These are phyloP conservation scores for Diaporthe sp. DNA, from an alignment of 2,329 filamentous ascomycete genomes.

Conservation along the genomic window DNA sequence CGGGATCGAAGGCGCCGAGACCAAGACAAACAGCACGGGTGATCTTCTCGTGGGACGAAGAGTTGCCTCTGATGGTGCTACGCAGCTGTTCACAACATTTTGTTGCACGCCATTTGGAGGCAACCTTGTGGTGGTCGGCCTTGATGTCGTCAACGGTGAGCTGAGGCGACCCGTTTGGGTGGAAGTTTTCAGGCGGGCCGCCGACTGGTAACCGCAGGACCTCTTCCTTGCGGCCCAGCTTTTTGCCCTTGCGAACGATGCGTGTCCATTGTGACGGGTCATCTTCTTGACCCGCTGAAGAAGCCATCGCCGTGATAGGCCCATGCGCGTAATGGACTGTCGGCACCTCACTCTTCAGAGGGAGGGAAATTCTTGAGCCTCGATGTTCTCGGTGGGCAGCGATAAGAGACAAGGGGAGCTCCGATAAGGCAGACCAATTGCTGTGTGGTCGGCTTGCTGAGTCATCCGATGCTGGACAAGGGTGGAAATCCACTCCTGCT, in stretches of 20 bases:
- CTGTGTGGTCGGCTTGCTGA: not conserved
- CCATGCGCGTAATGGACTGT: not conserved
- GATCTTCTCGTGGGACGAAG: slow-evolving; percentile 45
- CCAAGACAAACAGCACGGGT: slow-evolving; percentile 67
- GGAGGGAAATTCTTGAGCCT: slow-evolving; percentile 14
- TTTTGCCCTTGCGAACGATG: slow-evolving; percentile 38
- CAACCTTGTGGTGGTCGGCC: slow-evolving; percentile 45
- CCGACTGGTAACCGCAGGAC: slow-evolving; percentile 14
- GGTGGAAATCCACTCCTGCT: not conserved
- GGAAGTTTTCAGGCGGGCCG: slow-evolving; percentile 36
- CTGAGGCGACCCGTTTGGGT: slow-evolving; percentile 30
- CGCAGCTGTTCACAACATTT: slow-evolving; percentile 52
- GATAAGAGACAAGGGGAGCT: slow-evolving; percentile 28
- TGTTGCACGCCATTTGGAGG: slow-evolving; percentile 45
- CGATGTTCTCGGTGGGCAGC: not conserved
- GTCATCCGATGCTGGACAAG: not conserved
- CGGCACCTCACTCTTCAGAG: no score
- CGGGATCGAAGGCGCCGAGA: slow-evolving; percentile 67
- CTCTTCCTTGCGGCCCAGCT: slow-evolving; percentile 15
- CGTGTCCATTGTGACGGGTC: slow-evolving; percentile 37
- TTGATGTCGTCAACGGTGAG: slow-evolving; percentile 39
- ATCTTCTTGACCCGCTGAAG: not conserved
- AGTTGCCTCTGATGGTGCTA: slow-evolving; percentile 50
- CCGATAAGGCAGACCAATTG: slow-evolving; percentile 1
- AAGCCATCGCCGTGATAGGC: not conserved